Evolutionary conservation across 805 yeast species (phyloP).

Genomic region (Candida ovalis): DNA sequence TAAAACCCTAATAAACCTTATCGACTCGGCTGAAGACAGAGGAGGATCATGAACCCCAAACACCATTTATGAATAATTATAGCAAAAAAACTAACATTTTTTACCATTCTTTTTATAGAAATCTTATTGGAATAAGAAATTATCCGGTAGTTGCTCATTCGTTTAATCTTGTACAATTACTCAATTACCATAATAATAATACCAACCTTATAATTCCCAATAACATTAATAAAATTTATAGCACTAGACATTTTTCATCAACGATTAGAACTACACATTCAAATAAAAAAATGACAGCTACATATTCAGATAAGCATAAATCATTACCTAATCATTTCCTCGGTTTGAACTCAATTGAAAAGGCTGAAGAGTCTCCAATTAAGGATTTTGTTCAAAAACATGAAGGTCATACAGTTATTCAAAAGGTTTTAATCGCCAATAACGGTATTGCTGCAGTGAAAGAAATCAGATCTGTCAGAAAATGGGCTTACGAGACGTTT

Average conservation of each 20-base stretch:
- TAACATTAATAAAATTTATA: neutral
- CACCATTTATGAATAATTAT: neutral
- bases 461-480: slow-evolving; percentile 94
- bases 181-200: neutral
- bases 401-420: slow-evolving; percentile 94
- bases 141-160: neutral
- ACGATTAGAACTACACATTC: neutral
- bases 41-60: neutral
- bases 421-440: slow-evolving; percentile 87
- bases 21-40: neutral
- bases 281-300: slow-evolving; percentile 17
- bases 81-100: slow-evolving; percentile 5
- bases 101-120: neutral
- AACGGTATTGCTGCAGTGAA: slow-evolving; percentile 99
- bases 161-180: neutral
- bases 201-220: no score
- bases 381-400: slow-evolving; percentile 80
- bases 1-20: neutral
- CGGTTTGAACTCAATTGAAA: slow-evolving; percentile 75
- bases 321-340: slow-evolving; percentile 67
- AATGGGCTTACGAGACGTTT: slow-evolving; percentile 99
- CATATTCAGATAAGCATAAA: slow-evolving; percentile 21
- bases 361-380: slow-evolving; percentile 73
- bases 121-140: slow-evolving; percentile 1
- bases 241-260: neutral